Base-by-base conservation (phyloP, 345 rosid genomes). In the Durio zibethinus region DNA sequence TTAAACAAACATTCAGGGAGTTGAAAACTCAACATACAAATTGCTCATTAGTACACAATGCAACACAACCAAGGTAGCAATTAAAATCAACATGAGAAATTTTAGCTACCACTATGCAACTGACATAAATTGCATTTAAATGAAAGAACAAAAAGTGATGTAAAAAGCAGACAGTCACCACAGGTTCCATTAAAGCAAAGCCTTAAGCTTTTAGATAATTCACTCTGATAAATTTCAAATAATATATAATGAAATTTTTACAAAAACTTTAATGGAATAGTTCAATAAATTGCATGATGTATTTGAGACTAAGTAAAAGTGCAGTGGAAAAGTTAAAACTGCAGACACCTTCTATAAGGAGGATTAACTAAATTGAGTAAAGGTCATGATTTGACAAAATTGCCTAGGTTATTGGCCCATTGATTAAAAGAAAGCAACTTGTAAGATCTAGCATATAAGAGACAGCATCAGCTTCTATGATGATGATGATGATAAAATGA, bases 1-100 rank as follows among this genome's bases (percentile, higher is more conserved):
- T 95, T 93, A 93, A 92, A 89, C 85, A 95, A 93, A 95, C 92
- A 95, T 92, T 85, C 91, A 95, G 94, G 98, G 88, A 87, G 98
- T 95, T 95, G 99, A 93, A 91, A 95, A 88, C 97, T 92, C 91
- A 85, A 93, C 89, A 83, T 77, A 89, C 82, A 82, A 87, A 83
- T 76, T 81, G 88, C 74, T 84, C 89, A 88, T 91, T 88, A 91
- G 97, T 93, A 77, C 76, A 82, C 81, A 86, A 85, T 75, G 86
- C 83, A 73, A 73, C 77, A 45, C 73, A 76, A 76, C 80, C 50
- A 82, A 66, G 76, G 80, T 21, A 52, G 72, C 7, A 69, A 36
- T 16, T 21, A 9, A 21, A 71, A 69, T 12, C 38, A 20, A 27
- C 61, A 80, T 40, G 42, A 73, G 38, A 74, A 57, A 10, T 18